phyloP scores from a whole-genome alignment of 2,329 filamentous ascomycete species.

The Lecanosticta acicola region DNA sequence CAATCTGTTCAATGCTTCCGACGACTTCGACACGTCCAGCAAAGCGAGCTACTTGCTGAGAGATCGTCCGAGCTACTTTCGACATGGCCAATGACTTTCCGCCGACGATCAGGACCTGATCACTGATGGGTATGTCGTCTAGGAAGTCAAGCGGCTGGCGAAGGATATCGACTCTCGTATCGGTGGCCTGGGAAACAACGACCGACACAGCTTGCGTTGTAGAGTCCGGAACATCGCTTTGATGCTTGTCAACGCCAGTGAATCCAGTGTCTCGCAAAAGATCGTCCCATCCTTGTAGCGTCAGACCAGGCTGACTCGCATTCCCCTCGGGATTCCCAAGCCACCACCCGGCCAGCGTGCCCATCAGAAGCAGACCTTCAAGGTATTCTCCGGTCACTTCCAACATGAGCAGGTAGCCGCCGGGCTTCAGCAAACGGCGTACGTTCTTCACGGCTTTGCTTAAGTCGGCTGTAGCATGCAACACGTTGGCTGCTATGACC shows the following conservation, averaged over 20 bases:
- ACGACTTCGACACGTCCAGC: constrained; percentile 15
- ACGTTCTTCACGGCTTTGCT: constrained; percentile 20
- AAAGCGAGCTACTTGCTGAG: constrained; percentile 13
- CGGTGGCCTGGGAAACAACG: constrained; percentile 16
- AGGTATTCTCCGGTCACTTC: constrained; percentile 20
- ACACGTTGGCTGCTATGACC: constrained; percentile 26
- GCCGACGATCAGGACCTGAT: constrained; percentile 19
- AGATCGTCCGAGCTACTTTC: constrained; percentile 12
- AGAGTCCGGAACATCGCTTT: constrained; percentile 14
- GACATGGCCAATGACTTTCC: constrained; percentile 13
- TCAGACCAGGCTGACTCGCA: constrained; percentile 24
- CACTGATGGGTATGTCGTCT: constrained; percentile 11
- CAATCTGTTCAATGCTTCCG: constrained; percentile 12
- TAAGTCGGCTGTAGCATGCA: constrained; percentile 23
- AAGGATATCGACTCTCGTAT: constrained; percentile 13
- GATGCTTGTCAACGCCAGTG: constrained; percentile 29
- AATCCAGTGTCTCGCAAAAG: constrained; percentile 32
- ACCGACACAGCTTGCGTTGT: constrained; percentile 14
- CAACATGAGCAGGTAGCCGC: constrained; percentile 22
- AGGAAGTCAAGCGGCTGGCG: constrained; percentile 14
- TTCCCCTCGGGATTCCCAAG: constrained; percentile 26
- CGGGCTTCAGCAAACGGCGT: constrained; percentile 25
- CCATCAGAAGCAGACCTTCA: constrained; percentile 13
- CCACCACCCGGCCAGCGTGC: constrained; percentile 15
- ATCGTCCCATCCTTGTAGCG: constrained; percentile 30